Conservation (phyloP, 73 alveolate genomes). For the Symbiodinium natans region DNA sequence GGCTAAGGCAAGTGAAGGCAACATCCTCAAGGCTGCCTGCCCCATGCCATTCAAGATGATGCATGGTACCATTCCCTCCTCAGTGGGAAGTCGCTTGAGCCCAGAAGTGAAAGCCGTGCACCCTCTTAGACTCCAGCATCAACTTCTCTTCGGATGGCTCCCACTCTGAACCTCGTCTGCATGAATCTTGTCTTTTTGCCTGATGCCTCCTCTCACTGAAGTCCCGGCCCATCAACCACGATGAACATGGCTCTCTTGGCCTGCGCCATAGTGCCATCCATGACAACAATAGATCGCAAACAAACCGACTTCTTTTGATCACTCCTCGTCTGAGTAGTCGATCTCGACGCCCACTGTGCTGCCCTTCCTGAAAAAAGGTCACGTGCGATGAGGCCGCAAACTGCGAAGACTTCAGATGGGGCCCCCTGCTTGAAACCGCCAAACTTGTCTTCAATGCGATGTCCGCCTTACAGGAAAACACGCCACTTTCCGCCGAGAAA, state of each 20-base stretch:
- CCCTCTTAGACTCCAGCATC: slow-evolving; percentile 9
- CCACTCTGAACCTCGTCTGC: slow-evolving; percentile 52
- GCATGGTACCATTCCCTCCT: slow-evolving; percentile 84
- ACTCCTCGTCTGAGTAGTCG: slow-evolving; percentile 76
- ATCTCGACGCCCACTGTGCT: slow-evolving; percentile 79
- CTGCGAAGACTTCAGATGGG: neutral
- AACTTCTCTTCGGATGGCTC: slow-evolving; percentile 71
- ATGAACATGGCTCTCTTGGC: slow-evolving; percentile 70
- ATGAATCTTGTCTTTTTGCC: neutral
- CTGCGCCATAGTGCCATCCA: neutral
- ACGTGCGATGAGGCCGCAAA: neutral
- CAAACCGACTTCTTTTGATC: neutral
- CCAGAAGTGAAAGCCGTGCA: neutral
- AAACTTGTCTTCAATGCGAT: slow-evolving; percentile 42
- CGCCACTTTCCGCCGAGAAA: neutral
- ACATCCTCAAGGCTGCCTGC: slow-evolving; percentile 23
- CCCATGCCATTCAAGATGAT: slow-evolving; percentile 83
- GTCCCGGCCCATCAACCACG: slow-evolving; percentile 49
- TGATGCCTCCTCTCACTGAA: neutral
- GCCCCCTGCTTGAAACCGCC: slow-evolving; percentile 65
- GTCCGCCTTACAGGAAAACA: slow-evolving; percentile 21
- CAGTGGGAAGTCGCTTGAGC: neutral
- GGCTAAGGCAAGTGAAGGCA: neutral
- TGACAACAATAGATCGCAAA: neutral
- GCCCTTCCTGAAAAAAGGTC: slow-evolving; percentile 22